Evolutionary conservation across 2,329 filamentous ascomycete genomes (phyloP).

Genomic region (Metarhizium robertsii): DNA sequence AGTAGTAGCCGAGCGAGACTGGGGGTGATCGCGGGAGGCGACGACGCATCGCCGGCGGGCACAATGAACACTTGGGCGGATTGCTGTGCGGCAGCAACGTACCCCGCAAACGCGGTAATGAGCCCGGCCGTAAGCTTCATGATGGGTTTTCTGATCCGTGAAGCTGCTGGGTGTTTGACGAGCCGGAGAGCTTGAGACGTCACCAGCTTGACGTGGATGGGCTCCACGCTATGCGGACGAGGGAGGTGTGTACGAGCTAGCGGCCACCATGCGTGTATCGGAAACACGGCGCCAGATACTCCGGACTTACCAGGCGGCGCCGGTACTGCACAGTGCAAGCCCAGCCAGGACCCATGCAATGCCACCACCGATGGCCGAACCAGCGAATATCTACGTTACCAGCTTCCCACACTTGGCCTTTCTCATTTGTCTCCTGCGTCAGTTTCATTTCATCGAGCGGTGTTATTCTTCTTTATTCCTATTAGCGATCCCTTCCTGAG

Average conservation of each 20-base stretch:
- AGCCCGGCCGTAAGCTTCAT: conserved; percentile 35
- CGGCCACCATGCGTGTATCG: neutral
- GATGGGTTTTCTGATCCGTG: conserved; percentile 20
- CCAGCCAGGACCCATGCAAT: neutral
- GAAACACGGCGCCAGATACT: conserved; percentile 8
- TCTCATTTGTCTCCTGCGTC: neutral
- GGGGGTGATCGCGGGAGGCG: conserved; percentile 36
- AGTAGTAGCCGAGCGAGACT: conserved; percentile 49
- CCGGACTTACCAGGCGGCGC: neutral
- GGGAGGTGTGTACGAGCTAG: neutral
- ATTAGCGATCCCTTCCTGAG: neutral
- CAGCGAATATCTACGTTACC: neutral
- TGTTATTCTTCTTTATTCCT: neutral
- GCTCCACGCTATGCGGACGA: neutral
- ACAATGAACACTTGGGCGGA: conserved; percentile 47
- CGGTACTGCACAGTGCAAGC: neutral
- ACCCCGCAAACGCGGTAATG: conserved; percentile 27
- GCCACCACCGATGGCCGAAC: neutral
- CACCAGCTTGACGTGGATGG: conserved; percentile 15
- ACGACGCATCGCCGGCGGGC: conserved; percentile 19
- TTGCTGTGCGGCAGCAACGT: conserved; percentile 28
- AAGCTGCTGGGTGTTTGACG: conserved; percentile 20
- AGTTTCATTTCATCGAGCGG: neutral
- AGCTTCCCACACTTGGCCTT: neutral
- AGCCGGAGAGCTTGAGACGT: conserved; percentile 16